Evolutionary conservation across 108 stramenopile species (phyloP).

Genomic region (Skeletonema marinoi): DNA sequence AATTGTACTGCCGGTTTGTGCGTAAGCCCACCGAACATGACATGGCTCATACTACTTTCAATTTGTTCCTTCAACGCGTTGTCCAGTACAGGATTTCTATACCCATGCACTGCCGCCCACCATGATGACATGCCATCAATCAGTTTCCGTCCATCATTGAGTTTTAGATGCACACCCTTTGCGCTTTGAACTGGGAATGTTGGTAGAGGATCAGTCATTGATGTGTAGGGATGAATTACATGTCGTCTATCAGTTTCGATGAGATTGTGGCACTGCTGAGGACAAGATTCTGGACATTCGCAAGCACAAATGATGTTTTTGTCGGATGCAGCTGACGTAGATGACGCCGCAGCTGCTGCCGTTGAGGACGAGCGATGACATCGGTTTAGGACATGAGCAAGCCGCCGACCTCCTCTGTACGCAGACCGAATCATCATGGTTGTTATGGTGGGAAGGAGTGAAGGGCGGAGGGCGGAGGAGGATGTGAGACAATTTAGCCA

Average conservation of each 20-base stretch:
- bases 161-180: slow-evolving; percentile 55
- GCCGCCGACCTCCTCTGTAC: neutral
- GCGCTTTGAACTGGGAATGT: slow-evolving; percentile 65
- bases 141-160: slow-evolving; percentile 63
- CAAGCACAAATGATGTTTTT: slow-evolving; percentile 12
- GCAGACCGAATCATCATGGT: neutral
- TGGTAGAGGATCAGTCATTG: slow-evolving; percentile 73
- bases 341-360: neutral
- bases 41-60: slow-evolving; percentile 67
- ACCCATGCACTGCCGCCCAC: slow-evolving; percentile 90
- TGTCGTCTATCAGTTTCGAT: slow-evolving; percentile 40
- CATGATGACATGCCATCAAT: slow-evolving; percentile 89
- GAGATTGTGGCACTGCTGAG: slow-evolving; percentile 8
- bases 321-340: neutral
- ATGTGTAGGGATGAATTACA: slow-evolving; percentile 87
- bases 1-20: slow-evolving; percentile 75
- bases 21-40: slow-evolving; percentile 93
- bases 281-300: slow-evolving; percentile 9
- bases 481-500: no score
- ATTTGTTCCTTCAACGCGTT: slow-evolving; percentile 67
- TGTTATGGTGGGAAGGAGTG: no score
- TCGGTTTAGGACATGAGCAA: neutral
- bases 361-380: neutral
- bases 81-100: slow-evolving; percentile 72
- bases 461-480: no score